phyloP scores from a whole-genome alignment of 805 yeast genomes.

The Barnettozyma vustinii region DNA sequence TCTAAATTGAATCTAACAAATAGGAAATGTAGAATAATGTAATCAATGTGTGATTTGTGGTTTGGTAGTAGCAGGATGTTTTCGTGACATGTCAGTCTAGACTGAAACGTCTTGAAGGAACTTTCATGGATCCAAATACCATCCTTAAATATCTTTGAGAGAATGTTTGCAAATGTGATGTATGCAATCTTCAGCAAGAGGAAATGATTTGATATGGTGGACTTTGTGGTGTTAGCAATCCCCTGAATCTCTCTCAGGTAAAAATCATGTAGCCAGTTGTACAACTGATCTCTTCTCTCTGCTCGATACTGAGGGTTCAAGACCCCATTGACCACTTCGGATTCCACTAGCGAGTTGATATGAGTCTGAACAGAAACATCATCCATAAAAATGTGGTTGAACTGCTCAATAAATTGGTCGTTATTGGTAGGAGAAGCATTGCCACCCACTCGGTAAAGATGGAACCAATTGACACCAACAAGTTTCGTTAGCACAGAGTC shows the following conservation, averaged over 20 bases:
- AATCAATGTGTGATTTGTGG: constrained; percentile 22
- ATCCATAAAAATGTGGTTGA: constrained; percentile 2
- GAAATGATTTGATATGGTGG: constrained; percentile 12
- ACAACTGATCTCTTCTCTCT: constrained; percentile 10
- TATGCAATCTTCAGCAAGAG: constrained; percentile 14
- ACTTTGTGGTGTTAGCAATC: constrained; percentile 12
- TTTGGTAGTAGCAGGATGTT: constrained; percentile 17
- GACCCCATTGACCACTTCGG: constrained; percentile 13
- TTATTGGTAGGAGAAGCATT: background rate
- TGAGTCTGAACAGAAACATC: constrained; percentile 12
- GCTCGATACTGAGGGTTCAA: constrained; percentile 1
- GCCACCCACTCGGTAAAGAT: background rate
- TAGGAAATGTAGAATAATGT: constrained; percentile 19
- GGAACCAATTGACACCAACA: constrained; percentile 6
- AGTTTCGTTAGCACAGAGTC: background rate
- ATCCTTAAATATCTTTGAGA: constrained; percentile 19
- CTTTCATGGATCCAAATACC: constrained; percentile 20
- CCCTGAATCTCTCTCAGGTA: constrained; percentile 9
- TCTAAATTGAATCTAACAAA: constrained; percentile 15
- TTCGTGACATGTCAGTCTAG: constrained; percentile 1
- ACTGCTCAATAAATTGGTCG: background rate
- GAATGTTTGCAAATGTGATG: constrained; percentile 10
- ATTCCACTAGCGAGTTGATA: constrained; percentile 5
- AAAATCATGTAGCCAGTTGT: constrained; percentile 13
- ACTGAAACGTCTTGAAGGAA: constrained; percentile 10